Evolutionary conservation across 768 basidiomycete genomes (phyloP).

Genomic region (Suillus cothurnatus): DNA sequence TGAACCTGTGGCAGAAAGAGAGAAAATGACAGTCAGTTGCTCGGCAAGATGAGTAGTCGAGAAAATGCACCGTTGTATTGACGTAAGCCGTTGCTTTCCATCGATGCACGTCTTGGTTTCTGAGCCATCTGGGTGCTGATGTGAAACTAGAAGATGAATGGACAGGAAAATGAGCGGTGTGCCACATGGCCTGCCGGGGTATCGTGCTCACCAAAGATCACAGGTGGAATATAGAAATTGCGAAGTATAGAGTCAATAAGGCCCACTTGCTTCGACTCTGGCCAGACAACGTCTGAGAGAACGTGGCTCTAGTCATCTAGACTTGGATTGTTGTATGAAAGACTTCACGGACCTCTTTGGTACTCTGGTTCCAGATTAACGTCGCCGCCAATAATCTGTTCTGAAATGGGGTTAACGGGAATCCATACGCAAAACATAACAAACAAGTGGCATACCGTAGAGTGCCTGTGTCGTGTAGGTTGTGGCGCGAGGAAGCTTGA

Average conservation of each 20-base stretch:
- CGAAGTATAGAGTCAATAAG: slow-evolving; percentile 79
- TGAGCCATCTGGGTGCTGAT: slow-evolving; percentile 58
- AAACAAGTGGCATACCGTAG: slow-evolving; percentile 43
- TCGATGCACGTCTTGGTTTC: slow-evolving; percentile 74
- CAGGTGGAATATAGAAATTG: slow-evolving; percentile 79
- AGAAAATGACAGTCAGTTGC: slow-evolving; percentile 4
- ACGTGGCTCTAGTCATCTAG: not conserved
- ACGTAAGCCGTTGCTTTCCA: slow-evolving; percentile 81
- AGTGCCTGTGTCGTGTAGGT: slow-evolving; percentile 66
- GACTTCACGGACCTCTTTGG: slow-evolving; percentile 58
- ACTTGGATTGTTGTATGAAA: not conserved
- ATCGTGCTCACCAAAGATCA: slow-evolving; percentile 65
- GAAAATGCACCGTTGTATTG: slow-evolving; percentile 59
- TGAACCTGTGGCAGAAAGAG: slow-evolving; percentile 46
- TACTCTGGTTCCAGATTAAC: slow-evolving; percentile 79
- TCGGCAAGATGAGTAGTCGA: not conserved
- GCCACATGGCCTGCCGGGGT: not conserved
- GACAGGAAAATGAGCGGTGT: not conserved
- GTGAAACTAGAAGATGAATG: slow-evolving; percentile 43
- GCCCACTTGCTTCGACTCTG: slow-evolving; percentile 70
- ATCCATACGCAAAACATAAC: not conserved
- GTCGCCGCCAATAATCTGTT: slow-evolving; percentile 63
- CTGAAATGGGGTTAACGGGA: slow-evolving; percentile 35
- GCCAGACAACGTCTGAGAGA: slow-evolving; percentile 72
- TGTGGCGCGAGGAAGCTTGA: slow-evolving; percentile 59